These are phyloP conservation scores for Poterioochromonas sp. DNA, from an alignment of 352 stramenopile genomes.

Conservation along the genomic window DNA sequence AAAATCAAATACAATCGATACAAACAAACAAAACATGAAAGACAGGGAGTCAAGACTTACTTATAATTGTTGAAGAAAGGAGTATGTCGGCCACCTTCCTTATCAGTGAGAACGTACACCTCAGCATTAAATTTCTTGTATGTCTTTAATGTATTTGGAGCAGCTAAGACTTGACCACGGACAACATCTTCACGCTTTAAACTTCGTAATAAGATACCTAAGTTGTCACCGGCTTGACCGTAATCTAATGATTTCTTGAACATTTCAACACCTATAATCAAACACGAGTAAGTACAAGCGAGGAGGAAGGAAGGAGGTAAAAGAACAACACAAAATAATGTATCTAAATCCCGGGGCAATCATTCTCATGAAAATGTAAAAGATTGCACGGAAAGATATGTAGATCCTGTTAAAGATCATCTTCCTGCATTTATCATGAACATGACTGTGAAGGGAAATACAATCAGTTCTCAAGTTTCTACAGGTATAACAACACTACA, in stretches of 20 bases:
- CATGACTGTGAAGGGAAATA: neutral
- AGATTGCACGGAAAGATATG: slow-evolving; percentile 20
- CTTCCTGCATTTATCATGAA: neutral
- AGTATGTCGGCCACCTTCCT: slow-evolving; percentile 89
- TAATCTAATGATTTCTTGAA: slow-evolving; percentile 87
- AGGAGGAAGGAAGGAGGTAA: slow-evolving; percentile 12
- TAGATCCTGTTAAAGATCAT: neutral
- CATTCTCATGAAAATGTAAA: neutral
- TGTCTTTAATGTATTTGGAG: slow-evolving; percentile 29
- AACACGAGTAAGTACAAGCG: slow-evolving; percentile 30
- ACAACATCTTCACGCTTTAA: slow-evolving; percentile 85
- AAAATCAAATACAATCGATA: too few relatives aligned
- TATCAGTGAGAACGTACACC: slow-evolving; percentile 88
- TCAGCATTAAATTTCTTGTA: slow-evolving; percentile 53
- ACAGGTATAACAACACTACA: neutral
- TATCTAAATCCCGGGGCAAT: neutral
- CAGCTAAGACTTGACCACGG: slow-evolving; percentile 63
- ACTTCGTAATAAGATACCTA: slow-evolving; percentile 80
- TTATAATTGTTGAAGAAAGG: slow-evolving; percentile 92
- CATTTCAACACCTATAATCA: slow-evolving; percentile 85
- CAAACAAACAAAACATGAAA: too few relatives aligned
- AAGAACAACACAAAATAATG: slow-evolving; percentile 7
- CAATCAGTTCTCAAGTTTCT: slow-evolving; percentile 6
- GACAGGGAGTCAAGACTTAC: neutral
- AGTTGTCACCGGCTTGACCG: slow-evolving; percentile 87